phyloP scores from a whole-genome alignment of 2,329 filamentous ascomycete genomes.

The Pseudocercospora cruenta region DNA sequence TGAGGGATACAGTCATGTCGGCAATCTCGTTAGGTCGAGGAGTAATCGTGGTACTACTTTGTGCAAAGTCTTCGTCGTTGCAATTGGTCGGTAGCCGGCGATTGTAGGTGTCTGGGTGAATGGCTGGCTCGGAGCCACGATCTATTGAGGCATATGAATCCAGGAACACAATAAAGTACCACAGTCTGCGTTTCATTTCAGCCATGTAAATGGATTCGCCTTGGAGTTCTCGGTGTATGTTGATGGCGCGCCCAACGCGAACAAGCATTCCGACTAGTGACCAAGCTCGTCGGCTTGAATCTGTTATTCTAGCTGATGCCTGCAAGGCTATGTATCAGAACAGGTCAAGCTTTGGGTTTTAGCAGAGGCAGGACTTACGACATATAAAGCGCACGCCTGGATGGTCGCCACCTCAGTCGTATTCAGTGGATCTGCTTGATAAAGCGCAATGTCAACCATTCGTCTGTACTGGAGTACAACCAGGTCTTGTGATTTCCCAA shows the following conservation, averaged over 20 bases:
- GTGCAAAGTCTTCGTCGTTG: conserved; percentile 39
- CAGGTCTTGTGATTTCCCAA: conserved; percentile 26
- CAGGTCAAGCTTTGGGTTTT: neutral
- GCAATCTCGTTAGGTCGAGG: conserved; percentile 32
- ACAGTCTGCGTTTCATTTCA: conserved; percentile 39
- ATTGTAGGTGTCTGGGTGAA: conserved; percentile 29
- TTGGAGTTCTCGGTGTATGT: conserved; percentile 34
- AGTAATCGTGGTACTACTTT: conserved; percentile 26
- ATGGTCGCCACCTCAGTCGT: conserved; percentile 38
- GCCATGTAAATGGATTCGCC: conserved; percentile 32
- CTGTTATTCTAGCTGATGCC: conserved; percentile 31
- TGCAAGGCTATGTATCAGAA: conserved; percentile 5
- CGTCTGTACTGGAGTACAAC: conserved; percentile 32
- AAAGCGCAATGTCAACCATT: conserved; percentile 35
- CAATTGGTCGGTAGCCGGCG: conserved; percentile 35
- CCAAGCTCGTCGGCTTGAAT: conserved; percentile 37
- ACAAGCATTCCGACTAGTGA: conserved; percentile 36
- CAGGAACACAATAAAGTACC: conserved; percentile 38
- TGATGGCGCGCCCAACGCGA: conserved; percentile 40
- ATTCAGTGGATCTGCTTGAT: conserved; percentile 38
- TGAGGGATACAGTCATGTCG: conserved; percentile 35
- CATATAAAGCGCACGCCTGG: conserved; percentile 36
- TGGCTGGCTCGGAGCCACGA: conserved; percentile 36
- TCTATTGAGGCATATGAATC: conserved; percentile 38
- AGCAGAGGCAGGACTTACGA: conserved; percentile 24